Base-by-base conservation (phyloP, 371 early-diverging fungal genomes). In the Fennellomyces sp. region DNA sequence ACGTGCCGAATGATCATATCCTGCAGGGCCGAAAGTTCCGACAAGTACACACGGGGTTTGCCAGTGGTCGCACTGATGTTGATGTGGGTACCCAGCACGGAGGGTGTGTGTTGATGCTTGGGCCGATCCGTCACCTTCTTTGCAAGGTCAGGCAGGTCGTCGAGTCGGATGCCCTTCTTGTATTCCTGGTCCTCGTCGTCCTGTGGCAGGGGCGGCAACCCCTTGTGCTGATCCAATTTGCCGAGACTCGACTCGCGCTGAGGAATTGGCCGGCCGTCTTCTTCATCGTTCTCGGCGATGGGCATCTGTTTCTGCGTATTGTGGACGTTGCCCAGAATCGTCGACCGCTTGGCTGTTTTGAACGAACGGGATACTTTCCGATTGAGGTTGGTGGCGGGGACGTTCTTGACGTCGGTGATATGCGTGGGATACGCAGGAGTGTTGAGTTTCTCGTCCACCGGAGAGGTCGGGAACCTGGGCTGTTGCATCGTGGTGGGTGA, bases 1-100 rank as follows among this genome's bases (percentile, higher is more conserved):
- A 93, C 80, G 63, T 95, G 94, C 38, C 90, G 88, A 47, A 94
- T 91, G 50, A 91, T 90, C 72, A 97, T 88, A 47, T 87, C 83
- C 64, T 94, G 94, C 26, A 95, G 73, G 6, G 91, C 92, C 19
- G 90, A 89, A 17, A 96, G 76, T 60, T 97, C 97, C 17, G 89
- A 87, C 25, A 95, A 69, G 58, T 83, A 89, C 27, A 81, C 67
- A 15, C 77, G 75, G 12, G 71, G 72, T 31, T 59, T 58, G 47
- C 60, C 64, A 5, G 64, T 64, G 11, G 52, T 48, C 10, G 42
- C 28, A 28, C 50, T 64, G 48, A 58, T 45, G 3, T 26, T 17
- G 28, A 39, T 48, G 13, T 38, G 35, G 23, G 35, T 29, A 8
- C 33, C 31, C 59, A 59, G n/a, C 1, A 42, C 23, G 8, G 59